phyloP scores from a whole-genome alignment of 164 flowering plant species.

The Macadamia integrifolia region DNA sequence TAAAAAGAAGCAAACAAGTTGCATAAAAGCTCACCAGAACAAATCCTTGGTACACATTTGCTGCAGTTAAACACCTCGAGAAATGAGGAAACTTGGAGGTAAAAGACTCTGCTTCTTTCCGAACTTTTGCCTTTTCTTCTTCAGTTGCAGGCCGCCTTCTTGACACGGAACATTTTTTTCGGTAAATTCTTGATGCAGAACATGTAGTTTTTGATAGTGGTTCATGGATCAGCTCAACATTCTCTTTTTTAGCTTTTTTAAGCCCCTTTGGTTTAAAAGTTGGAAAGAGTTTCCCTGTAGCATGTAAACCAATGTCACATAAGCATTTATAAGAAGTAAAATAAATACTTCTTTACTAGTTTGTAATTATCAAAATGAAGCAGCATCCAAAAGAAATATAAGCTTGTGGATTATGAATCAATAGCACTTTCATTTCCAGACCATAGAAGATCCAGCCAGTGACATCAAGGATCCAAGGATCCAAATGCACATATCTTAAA shows the following conservation, averaged over 20 bases:
- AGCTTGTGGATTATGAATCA: too few relatives aligned
- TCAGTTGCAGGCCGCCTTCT: background rate
- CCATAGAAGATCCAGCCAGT: too few relatives aligned
- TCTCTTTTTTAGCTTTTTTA: background rate
- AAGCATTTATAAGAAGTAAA: too few relatives aligned
- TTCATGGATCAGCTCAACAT: background rate
- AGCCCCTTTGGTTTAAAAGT: background rate
- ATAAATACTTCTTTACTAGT: too few relatives aligned
- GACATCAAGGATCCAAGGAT: too few relatives aligned
- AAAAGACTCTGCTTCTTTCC: slow-evolving; percentile 10
- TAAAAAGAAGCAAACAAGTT: background rate
- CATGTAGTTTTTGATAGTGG: background rate
- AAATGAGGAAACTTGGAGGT: slow-evolving; percentile 13
- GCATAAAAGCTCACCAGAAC: slow-evolving; percentile 3
- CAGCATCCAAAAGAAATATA: too few relatives aligned
- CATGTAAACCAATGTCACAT: background rate
- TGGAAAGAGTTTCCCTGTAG: background rate
- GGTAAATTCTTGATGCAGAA: background rate
- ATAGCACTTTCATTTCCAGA: too few relatives aligned
- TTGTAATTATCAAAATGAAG: too few relatives aligned
- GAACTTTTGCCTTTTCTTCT: background rate
- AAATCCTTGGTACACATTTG: background rate
- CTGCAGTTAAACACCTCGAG: background rate
- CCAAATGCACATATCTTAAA: background rate
- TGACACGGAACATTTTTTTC: background rate